Evolutionary conservation across 768 basidiomycete species (phyloP).

Genomic region (Russula earlei): DNA sequence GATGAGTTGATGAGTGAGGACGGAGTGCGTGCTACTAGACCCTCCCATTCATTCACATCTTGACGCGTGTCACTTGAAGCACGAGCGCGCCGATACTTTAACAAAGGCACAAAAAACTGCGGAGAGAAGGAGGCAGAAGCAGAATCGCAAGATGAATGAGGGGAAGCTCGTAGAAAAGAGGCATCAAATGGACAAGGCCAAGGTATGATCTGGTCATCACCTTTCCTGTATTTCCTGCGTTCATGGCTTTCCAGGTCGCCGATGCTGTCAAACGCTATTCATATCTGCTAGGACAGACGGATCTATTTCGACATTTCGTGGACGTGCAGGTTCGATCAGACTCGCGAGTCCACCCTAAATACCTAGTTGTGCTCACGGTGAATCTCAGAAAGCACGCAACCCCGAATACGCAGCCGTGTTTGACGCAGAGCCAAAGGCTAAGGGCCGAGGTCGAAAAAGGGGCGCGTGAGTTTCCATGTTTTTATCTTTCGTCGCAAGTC

Average conservation of each 20-base stretch:
- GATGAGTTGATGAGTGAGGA: conserved; percentile 52
- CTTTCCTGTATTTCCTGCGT: background rate
- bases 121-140: conserved; percentile 37
- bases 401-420: conserved; percentile 88
- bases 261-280: conserved; percentile 96
- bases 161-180: conserved; percentile 60
- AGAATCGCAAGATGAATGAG: conserved; percentile 59
- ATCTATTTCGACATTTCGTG: conserved; percentile 96
- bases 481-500: background rate
- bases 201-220: conserved; percentile 35
- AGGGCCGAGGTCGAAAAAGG: conserved; percentile 81
- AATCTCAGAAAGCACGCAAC: conserved; percentile 61
- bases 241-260: conserved; percentile 45
- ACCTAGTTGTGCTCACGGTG: background rate
- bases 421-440: conserved; percentile 77
- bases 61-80: conserved; percentile 28
- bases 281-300: conserved; percentile 96
- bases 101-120: conserved; percentile 31
- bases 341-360: no score
- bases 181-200: conserved; percentile 82
- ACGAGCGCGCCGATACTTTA: conserved; percentile 32
- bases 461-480: conserved; percentile 38
- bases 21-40: conserved; percentile 21
- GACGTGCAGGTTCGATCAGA: conserved; percentile 70
- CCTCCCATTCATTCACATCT: conserved; percentile 21